Evolutionary conservation across 2,329 filamentous ascomycete genomes (phyloP), one percentile per base, ranked within the genome.

Genomic region (Botrytis hyacinthi): DNA sequence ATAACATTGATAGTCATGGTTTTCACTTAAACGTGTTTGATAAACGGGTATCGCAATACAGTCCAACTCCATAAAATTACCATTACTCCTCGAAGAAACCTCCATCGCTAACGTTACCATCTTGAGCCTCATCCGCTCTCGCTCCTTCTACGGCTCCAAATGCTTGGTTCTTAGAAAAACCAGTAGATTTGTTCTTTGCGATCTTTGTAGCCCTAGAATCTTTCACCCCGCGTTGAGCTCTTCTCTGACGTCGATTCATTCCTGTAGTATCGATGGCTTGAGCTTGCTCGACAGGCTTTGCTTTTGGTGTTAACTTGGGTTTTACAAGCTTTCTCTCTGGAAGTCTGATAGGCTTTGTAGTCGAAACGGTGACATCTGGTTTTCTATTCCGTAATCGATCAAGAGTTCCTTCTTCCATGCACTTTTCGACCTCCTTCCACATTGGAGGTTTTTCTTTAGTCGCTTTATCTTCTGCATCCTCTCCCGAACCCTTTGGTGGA

Each of bases 391-490:
- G 74, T 62, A 81, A 73, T 59, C 75, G 74, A 67, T 78, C 71
- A 14, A 81, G 78, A 18, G 79, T 79, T 10, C 89, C 89, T 54
- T 89, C 84, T 71, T 84, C 83, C 84, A 92, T 89, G 20, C 90
- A 87, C 78, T 88, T 84, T 82, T 93, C 91, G 29, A 95, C 86
- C 22, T 86, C 82, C 26, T 83, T 82, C 92, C 92, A 94, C 84
- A 94, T 87, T n/a, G 88, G 85, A 77, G 81, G 84, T 60, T 83
- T 84, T 59, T 70, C 63, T 67, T 81, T 84, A 48, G 78, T 77
- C 26, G 76, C 75, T 74, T 74, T 76, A 72, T 46, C 40, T 40
- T 67, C 72, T 59, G 80, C 78, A 40, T 78, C 79, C 26, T 82
- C 83, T 12, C 51, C 78, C 75, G n/a, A 83, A 46, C 63, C 59